Evolutionary conservation across 2,329 filamentous ascomycete species (phyloP), one percentile per base, ranked within the genome.

Genomic region (Diaporthe caulivora): DNA sequence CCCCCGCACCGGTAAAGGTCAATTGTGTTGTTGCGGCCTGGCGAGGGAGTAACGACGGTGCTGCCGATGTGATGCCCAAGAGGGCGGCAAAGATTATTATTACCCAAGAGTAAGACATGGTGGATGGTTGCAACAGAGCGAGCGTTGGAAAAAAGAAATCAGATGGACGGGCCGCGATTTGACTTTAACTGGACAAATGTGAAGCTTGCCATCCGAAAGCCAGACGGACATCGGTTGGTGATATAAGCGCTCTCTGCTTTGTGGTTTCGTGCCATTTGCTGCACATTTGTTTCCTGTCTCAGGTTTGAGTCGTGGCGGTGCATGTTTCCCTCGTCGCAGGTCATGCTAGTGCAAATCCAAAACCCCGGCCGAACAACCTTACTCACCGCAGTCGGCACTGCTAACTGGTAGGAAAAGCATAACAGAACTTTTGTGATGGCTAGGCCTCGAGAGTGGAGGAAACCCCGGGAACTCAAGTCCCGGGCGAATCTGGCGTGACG

Each of bases 1-100:
- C 69, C 34, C 44, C 62, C 11, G 72, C 72, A n/a, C 69, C 72
- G 13, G 51, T 53, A n/a, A 74, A 74, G 9, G 72, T 72, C 31
- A 74, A 42, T 42, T 74, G 57, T 54, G 60, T 74, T 17, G 68
- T 71, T 6, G 57, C 55, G 53, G 54, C 72, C 40, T 71, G 69
- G 9, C 69, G 72, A 49, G 51, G 53, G 8, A 51, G 29, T 40
- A 71, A 40, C 21, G 62, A 58, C 7, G 72, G 72, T 21, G 69
- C 53, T 37, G 69, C 72, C 15, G 60, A 26, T 10, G 54, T 44
- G 18, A 68, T 51, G 18, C 34, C 34, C 26, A 54, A 15, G 29
- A 74, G 10, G 21, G 47, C 34, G 44, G 71, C 60, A 21, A 68
- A 47, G n/a, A 74, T 21, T 3, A 51, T 40, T 17, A 57, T 44